Evolutionary conservation across 805 yeast genomes (phyloP), one percentile per base, ranked within the genome.

Genomic region (Tanozyma kutaoensis): DNA sequence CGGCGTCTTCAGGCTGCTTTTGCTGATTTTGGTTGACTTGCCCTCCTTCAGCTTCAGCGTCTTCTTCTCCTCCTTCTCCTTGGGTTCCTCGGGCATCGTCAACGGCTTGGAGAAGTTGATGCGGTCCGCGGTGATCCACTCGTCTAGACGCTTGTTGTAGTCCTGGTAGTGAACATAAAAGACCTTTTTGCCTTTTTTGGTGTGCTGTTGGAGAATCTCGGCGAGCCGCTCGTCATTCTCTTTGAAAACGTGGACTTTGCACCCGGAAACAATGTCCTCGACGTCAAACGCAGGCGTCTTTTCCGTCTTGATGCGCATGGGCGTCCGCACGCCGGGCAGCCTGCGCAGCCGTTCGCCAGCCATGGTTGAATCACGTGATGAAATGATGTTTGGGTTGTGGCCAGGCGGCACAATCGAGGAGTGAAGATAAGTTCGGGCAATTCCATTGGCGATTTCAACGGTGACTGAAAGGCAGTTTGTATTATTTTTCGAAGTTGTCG

Each of bases 81-180:
- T 69, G 0, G 73, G 72, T 36, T 69, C 72, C 17, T 15, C 17
- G 17, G 17, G 17, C 36, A 72, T 58, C 12, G 69, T 68, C 30
- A 88, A 69, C 0, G 82, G 82, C 29, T 72, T 58, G n/a, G 63
- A 57, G 28, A 73, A 66, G 46, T 84, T 81, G 8, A 91, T 73
- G 28, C 93, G 64, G 20, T 72, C 75, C 4, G 70, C 62, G 13
- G 66, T 61, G 5, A 91, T 71, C 97, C 97, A 88, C 50, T 91
- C 98, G 56, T 91, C 99, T 39, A 91, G 65, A 50, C 99, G 78
- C 35, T 91, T 91, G 59, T 91, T 91, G 61, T 76, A 91, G 39
- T 86, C 95, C 28, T 74, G 82, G 55, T 85, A 91, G 51, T 91
- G 99, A 17, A 91, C 95, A 48, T 91, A 91, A 50, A 77, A 86